phyloP scores from a whole-genome alignment of 257 asterid genomes.

The Solanum clarkiae region DNA sequence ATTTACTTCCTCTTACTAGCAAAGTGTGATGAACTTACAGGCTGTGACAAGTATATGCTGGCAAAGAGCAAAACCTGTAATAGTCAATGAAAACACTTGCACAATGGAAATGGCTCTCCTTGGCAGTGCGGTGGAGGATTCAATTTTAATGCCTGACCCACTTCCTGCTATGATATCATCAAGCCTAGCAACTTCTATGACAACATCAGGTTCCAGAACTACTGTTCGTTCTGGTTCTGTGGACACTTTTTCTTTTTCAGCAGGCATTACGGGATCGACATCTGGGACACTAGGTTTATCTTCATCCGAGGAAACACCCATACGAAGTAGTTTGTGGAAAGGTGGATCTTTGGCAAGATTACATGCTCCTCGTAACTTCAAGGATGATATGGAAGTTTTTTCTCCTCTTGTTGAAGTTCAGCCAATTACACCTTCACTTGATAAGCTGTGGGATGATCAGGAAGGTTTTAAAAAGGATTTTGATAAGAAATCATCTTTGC shows the following conservation, averaged over 20 bases:
- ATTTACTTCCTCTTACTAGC: not conserved
- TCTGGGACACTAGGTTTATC: conserved; percentile 31
- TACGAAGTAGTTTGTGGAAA: conserved; percentile 46
- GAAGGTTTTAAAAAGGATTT: conserved; percentile 51
- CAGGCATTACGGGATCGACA: conserved; percentile 28
- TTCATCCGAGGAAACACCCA: conserved; percentile 60
- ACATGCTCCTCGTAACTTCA: conserved; percentile 76
- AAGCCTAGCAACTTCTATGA: conserved; percentile 35
- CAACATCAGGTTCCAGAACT: conserved; percentile 51
- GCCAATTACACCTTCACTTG: conserved; percentile 83
- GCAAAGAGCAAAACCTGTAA: conserved; percentile 80
- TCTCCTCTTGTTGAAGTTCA: conserved; percentile 96
- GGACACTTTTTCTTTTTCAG: conserved; percentile 44
- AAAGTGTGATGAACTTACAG: conserved; percentile 34
- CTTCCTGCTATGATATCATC: conserved; percentile 78
- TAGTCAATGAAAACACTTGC: conserved; percentile 56
- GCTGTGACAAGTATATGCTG: conserved; percentile 89
- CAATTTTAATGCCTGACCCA: conserved; percentile 93
- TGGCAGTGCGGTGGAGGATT: conserved; percentile 85
- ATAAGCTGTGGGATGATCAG: conserved; percentile 60
- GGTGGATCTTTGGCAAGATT: conserved; percentile 62
- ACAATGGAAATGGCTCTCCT: conserved; percentile 63
- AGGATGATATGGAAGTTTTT: conserved; percentile 98
- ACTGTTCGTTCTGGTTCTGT: conserved; percentile 53
- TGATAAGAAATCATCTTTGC: conserved; percentile 45